phyloP scores from a whole-genome alignment of 2,329 filamentous ascomycete species.

The Diaporthe citriasiana region DNA sequence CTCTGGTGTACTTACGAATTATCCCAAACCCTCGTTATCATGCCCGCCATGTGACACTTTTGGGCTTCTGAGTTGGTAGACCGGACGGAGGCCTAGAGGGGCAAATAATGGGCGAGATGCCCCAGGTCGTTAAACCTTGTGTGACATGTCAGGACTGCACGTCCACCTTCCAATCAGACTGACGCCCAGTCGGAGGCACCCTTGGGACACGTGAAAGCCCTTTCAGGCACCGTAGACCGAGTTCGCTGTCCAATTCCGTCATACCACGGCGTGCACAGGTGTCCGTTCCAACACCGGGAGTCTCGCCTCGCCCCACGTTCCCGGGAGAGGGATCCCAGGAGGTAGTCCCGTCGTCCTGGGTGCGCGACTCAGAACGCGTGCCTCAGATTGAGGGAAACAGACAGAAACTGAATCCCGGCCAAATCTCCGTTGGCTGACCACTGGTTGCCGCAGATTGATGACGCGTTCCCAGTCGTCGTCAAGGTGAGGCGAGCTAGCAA shows the following conservation, averaged over 20 bases:
- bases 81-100: constrained; percentile 15
- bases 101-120: neutral
- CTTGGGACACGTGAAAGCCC: neutral
- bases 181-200: neutral
- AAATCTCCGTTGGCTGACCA: constrained; percentile 4
- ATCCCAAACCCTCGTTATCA: neutral
- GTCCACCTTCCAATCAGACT: neutral
- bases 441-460: constrained; percentile 13
- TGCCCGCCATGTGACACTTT: constrained; percentile 21
- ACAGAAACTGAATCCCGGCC: constrained; percentile 12
- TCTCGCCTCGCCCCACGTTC: constrained; percentile 5
- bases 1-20: neutral
- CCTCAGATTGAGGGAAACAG: neutral
- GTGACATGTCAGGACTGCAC: constrained; percentile 13
- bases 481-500: constrained; percentile 25
- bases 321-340: neutral
- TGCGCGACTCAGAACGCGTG: constrained; percentile 11
- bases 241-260: constrained; percentile 3
- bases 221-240: neutral
- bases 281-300: neutral
- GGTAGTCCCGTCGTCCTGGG: constrained; percentile 14
- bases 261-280: neutral
- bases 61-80: constrained; percentile 21
- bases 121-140: neutral
- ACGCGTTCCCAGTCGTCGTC: constrained; percentile 26